Evolutionary conservation across 768 basidiomycete species (phyloP), one percentile per base, ranked within the genome.

Genomic region (Russula compacta): DNA sequence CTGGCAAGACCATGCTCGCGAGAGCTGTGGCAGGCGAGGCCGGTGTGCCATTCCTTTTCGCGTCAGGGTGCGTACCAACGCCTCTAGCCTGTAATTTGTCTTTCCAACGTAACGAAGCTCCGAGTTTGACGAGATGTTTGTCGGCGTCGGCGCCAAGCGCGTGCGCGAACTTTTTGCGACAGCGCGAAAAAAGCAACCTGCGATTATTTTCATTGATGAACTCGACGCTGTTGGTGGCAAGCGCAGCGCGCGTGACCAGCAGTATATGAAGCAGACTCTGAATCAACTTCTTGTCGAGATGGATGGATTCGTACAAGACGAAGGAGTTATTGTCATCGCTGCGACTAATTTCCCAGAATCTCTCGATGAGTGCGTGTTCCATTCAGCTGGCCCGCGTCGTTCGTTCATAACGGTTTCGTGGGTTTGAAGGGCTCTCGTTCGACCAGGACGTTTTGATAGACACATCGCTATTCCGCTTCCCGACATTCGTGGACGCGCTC

Each of bases 151-250:
- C 54, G 95, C 97, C 15, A 93, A 95, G 71, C 87, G 97, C 11
- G 90, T 99, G 43, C 83, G 97, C 43, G 95, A 98, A 64, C 82
- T 99, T 33, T 99, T 99, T 67, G 85, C 90, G 6, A 85, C 91
- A 6, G 97, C 97, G 24, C 83, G 94, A 55, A 95, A 95, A 75
- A 91, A 91, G 71, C 84, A 95, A 62, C 95, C 97, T 6, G 88
- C 97, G 15, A 98, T 99, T 73, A 93, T 99, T 63, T 99, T 99
- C 76, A 98, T 99, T 68, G 94, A 98, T 68, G 94, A 98, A 70
- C 76, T 98, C 36, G 94, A 98, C 70, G 92, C 94, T 2, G 89
- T 98, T 64, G 94, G 94, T 53, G 86, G 89, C 19, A 94, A 92
- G 73, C 85, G 94, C 48, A 88, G 83, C 67, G 83, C 81, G 61